A percentile compares a stretch with the other conserved stretches of the same genome.
Evolutionary conservation across 768 basidiomycete species (phyloP).

Genomic region (Lentinula lateritia): DNA sequence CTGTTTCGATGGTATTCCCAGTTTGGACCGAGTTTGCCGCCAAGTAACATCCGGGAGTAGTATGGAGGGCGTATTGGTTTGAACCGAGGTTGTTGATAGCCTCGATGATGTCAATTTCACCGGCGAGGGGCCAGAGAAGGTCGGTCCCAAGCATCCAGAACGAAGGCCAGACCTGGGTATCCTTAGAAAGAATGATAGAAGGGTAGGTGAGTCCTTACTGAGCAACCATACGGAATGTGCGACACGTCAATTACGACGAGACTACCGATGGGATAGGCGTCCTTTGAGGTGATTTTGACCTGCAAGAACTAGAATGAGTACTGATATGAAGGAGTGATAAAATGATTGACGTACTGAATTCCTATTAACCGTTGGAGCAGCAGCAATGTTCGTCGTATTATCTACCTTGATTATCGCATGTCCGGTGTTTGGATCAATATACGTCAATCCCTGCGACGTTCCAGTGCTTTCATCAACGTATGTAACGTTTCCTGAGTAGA

Average conservation of each 20-base stretch:
- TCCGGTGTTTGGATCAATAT: slow-evolving; percentile 43
- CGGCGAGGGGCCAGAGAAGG: slow-evolving; percentile 33
- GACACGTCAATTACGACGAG: slow-evolving; percentile 38
- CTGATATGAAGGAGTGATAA: neutral
- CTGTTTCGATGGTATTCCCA: slow-evolving; percentile 20
- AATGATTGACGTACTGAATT: slow-evolving; percentile 41
- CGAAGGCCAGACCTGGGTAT: slow-evolving; percentile 31
- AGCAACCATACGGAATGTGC: slow-evolving; percentile 53
- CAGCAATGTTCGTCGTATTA: slow-evolving; percentile 49
- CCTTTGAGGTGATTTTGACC: slow-evolving; percentile 39
- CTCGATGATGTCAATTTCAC: slow-evolving; percentile 53
- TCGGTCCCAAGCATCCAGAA: slow-evolving; percentile 39
- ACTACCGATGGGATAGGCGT: slow-evolving; percentile 33
- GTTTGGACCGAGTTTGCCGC: slow-evolving; percentile 21
- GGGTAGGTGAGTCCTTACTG: slow-evolving; percentile 15
- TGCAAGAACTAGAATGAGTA: slow-evolving; percentile 10
- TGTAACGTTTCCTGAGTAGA: slow-evolving; percentile 16
- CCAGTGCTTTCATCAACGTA: slow-evolving; percentile 12
- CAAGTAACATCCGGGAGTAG: slow-evolving; percentile 31
- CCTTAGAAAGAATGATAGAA: no score
- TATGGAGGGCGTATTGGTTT: slow-evolving; percentile 59
- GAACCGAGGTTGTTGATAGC: slow-evolving; percentile 44
- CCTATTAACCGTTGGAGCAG: slow-evolving; percentile 37
- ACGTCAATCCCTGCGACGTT: slow-evolving; percentile 39
- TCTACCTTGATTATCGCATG: slow-evolving; percentile 71